Conservation (phyloP, 345 rosid species). For the Aquilaria yunnanensis region DNA sequence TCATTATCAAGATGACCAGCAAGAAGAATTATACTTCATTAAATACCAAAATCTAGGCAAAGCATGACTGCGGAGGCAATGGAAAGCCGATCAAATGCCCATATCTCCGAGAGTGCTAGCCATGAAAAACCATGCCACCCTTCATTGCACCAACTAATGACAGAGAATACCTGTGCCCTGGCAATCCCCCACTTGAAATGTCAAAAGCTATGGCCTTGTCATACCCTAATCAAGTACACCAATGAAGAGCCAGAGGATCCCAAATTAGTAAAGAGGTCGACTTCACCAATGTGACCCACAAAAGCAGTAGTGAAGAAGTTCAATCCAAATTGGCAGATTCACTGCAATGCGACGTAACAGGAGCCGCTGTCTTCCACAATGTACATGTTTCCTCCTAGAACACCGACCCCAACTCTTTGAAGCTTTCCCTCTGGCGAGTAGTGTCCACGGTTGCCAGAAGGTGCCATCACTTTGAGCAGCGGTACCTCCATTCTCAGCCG, state of each 20-base stretch:
- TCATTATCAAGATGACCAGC: conserved; percentile 67
- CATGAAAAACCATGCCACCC: conserved; percentile 64
- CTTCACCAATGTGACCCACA: conserved; percentile 46
- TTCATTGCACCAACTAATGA: conserved; percentile 50
- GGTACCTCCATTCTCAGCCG: too few relatives aligned
- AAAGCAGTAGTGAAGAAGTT: conserved; percentile 36
- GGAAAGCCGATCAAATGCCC: conserved; percentile 73
- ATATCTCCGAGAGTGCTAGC: conserved; percentile 57
- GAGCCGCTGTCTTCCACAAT: conserved; percentile 45
- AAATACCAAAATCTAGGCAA: conserved; percentile 82
- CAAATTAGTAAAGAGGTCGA: conserved; percentile 49
- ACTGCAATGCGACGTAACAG: conserved; percentile 23
- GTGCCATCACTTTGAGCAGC: too few relatives aligned
- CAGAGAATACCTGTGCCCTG: conserved; percentile 45
- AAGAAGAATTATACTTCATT: conserved; percentile 67
- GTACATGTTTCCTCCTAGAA: conserved; percentile 39
- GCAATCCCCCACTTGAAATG: conserved; percentile 40
- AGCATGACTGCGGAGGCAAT: conserved; percentile 86
- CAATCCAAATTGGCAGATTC: conserved; percentile 35
- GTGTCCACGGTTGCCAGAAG: conserved; percentile 15
- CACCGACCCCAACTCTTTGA: conserved; percentile 23
- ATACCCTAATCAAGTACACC: conserved; percentile 37
- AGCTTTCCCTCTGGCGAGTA: conserved; percentile 24
- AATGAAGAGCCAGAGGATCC: conserved; percentile 45
- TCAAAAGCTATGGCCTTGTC: conserved; percentile 59